A percentile compares a stretch with the other conserved stretches of the same genome.
Conservation (phyloP, 768 basidiomycete genomes). For the Paxillus rubicundulus region DNA sequence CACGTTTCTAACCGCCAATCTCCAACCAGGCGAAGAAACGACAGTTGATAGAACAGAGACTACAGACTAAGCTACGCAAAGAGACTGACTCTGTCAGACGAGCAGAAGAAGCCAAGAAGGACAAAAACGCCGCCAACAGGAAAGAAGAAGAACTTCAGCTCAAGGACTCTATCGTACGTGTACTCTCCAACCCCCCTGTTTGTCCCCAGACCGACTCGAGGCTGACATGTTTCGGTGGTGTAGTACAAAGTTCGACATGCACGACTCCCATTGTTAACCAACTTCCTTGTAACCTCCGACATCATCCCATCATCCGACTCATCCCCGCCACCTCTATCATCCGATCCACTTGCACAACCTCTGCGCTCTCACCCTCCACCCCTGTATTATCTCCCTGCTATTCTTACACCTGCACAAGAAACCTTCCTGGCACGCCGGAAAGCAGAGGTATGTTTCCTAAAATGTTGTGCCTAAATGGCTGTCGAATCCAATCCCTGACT, state of each 20-base stretch:
- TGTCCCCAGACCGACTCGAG: neutral
- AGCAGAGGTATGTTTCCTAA: conserved; percentile 47
- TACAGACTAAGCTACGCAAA: conserved; percentile 80
- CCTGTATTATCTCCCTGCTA: conserved; percentile 71
- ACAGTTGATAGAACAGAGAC: conserved; percentile 77
- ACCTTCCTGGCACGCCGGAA: conserved; percentile 61
- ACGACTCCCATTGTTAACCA: conserved; percentile 68
- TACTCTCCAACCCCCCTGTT: neutral
- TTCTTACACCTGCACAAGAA: conserved; percentile 68
- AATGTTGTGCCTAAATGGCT: neutral
- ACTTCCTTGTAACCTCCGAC: conserved; percentile 77
- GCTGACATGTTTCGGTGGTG: neutral
- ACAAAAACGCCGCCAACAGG: conserved; percentile 69
- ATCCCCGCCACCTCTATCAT: conserved; percentile 24
- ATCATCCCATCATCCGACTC: conserved; percentile 44
- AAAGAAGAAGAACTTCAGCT: conserved; percentile 82
- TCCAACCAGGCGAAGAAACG: conserved; percentile 71
- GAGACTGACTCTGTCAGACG: conserved; percentile 84
- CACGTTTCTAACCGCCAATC: conserved; percentile 7
- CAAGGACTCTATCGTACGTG: conserved; percentile 75
- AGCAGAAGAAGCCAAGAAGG: conserved; percentile 84
- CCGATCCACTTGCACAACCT: conserved; percentile 43
- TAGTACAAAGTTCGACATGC: conserved; percentile 74
- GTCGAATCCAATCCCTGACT: neutral
- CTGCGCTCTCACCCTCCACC: conserved; percentile 72